phyloP scores from a whole-genome alignment of 1,284 basidiomycete species.

The Erythrobasidium hasegawianum region DNA sequence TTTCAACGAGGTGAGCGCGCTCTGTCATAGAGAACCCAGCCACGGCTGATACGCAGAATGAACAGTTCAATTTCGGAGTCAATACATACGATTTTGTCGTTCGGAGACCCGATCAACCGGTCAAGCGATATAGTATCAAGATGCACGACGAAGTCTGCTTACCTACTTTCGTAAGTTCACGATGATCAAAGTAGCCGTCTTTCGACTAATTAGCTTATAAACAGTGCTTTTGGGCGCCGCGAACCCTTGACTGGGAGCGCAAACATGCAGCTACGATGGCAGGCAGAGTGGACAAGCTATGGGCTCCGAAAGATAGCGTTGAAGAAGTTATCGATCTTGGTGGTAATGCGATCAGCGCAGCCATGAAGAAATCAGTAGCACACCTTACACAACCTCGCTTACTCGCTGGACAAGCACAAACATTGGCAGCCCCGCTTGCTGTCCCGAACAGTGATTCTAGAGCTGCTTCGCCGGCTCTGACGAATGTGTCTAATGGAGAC shows the following conservation, averaged over 20 bases:
- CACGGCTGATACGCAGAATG: too few species aligned
- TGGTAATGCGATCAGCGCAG: constrained; percentile 46
- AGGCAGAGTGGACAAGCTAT: constrained; percentile 45
- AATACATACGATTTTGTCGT: constrained; percentile 87
- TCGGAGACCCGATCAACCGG: constrained; percentile 66
- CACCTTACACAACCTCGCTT: constrained; percentile 35
- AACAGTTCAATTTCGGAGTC: constrained; percentile 78
- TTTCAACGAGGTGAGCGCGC: constrained; percentile 66
- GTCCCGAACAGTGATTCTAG: not conserved
- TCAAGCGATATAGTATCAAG: constrained; percentile 82
- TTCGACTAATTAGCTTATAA: not conserved
- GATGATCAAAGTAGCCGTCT: not conserved
- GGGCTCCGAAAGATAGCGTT: constrained; percentile 45
- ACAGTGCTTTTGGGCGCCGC: constrained; percentile 86
- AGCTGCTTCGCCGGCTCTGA: not conserved
- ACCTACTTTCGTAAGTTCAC: constrained; percentile 74
- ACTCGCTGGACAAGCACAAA: not conserved
- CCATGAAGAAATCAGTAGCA: constrained; percentile 40
- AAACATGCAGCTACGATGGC: constrained; percentile 53
- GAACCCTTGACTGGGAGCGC: constrained; percentile 80
- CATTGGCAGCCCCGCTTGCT: not conserved
- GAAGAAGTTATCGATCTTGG: constrained; percentile 51
- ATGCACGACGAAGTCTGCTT: constrained; percentile 95
- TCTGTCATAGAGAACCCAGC: too few species aligned
- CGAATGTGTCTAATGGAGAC: not conserved